phyloP scores from a whole-genome alignment of 1,284 basidiomycete species.

The Pterula multifida region DNA sequence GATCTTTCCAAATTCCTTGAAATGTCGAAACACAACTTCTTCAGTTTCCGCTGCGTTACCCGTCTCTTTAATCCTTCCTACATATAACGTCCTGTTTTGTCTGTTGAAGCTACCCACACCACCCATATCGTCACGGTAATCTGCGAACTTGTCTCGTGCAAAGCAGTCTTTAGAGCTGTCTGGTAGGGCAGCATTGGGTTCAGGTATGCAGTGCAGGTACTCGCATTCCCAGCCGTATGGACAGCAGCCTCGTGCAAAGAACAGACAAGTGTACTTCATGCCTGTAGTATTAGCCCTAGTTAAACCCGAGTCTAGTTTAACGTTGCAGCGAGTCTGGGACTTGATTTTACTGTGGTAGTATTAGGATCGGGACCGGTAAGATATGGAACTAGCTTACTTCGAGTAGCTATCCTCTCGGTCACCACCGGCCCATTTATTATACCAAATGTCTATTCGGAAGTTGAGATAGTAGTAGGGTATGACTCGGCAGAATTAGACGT shows the following conservation, averaged over 20 bases:
- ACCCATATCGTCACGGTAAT: conserved; percentile 99
- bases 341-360: conserved; percentile 69
- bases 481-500: conserved; percentile 18
- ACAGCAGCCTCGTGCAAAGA: conserved; percentile 94
- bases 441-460: conserved; percentile 78
- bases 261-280: conserved; percentile 88
- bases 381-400: conserved; percentile 41
- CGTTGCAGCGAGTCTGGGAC: conserved; percentile 82
- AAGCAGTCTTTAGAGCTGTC: conserved; percentile 96
- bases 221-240: conserved; percentile 97
- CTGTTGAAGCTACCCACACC: conserved; percentile 94
- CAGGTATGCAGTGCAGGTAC: conserved; percentile 82
- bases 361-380: conserved; percentile 8
- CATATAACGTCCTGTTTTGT: conserved; percentile 90
- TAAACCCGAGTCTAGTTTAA: conserved; percentile 83
- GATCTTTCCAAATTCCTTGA: conserved; percentile 96
- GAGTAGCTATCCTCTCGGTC: conserved; percentile 91
- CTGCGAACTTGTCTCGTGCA: conserved; percentile 92
- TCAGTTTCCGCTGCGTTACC: conserved; percentile 82
- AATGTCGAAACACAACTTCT: conserved; percentile 83
- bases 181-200: conserved; percentile 56
- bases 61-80: conserved; percentile 89
- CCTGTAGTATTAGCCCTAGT: conserved; percentile 89
- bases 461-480: conserved; percentile 10
- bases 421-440: conserved; percentile 97